phyloP scores from a whole-genome alignment of 768 basidiomycete species.

The Hirschioporus abietinus region DNA sequence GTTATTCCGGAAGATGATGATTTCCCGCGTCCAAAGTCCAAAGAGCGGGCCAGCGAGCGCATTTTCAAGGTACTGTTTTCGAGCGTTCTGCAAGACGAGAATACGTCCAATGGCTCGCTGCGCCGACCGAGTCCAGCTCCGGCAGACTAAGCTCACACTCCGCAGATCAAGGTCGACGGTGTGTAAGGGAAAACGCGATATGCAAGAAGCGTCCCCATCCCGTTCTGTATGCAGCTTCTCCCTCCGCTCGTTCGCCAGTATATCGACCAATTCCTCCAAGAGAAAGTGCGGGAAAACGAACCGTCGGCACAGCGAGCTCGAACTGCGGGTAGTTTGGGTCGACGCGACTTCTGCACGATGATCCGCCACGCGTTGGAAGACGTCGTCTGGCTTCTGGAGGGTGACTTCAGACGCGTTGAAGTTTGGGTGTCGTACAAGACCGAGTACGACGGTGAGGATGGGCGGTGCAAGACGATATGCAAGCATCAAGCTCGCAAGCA shows the following conservation, averaged over 20 bases:
- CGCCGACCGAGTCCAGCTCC: neutral
- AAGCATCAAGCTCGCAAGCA: neutral
- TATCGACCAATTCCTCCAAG: neutral
- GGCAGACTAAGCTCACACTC: neutral
- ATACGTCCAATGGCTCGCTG: neutral
- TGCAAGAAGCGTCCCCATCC: neutral
- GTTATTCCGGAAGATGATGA: neutral
- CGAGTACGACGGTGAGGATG: neutral
- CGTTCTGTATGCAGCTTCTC: neutral
- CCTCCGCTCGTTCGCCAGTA: neutral
- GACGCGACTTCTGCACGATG: neutral
- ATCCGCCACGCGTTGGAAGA: neutral
- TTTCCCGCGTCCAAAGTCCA: neutral
- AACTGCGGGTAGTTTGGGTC: neutral
- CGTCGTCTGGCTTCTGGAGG: neutral
- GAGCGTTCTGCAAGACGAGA: neutral
- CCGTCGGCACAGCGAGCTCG: neutral
- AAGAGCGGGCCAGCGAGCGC: neutral
- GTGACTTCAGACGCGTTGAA: neutral
- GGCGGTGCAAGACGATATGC: neutral
- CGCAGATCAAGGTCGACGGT: neutral
- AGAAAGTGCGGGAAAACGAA: neutral
- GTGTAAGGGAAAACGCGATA: neutral
- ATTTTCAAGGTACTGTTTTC: neutral
- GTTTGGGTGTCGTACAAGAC: neutral